Evolutionary conservation across 176 grass and related monocot genomes (phyloP).

Genomic region (Paspalum vaginatum): DNA sequence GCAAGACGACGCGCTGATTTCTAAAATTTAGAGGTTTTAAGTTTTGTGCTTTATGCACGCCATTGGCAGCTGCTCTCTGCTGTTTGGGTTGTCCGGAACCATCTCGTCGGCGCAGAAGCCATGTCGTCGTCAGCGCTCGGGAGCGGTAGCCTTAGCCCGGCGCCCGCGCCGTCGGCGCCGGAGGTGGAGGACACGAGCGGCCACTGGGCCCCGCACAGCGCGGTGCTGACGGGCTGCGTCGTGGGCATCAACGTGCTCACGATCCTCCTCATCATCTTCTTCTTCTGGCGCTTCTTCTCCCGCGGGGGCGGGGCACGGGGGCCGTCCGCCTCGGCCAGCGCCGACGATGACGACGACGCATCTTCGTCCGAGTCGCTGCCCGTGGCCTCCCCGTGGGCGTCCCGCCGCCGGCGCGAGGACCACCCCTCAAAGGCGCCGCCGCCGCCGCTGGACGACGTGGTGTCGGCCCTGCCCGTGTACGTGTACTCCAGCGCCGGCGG

Average conservation of each 20-base stretch:
- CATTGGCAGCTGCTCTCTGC: background rate
- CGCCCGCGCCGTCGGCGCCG: constrained; percentile 37
- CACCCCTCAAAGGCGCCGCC: background rate
- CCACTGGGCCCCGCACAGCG: constrained; percentile 43
- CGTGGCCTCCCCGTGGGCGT: constrained; percentile 30
- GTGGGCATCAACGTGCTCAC: constrained; percentile 59
- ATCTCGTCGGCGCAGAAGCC: constrained; percentile 1
- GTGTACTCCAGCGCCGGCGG: constrained; percentile 21
- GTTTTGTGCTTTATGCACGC: constrained; percentile 34
- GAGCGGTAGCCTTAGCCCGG: constrained; percentile 3
- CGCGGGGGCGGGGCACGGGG: constrained; percentile 1
- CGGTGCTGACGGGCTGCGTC: constrained; percentile 39
- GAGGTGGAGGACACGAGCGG: background rate
- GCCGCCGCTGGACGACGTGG: background rate
- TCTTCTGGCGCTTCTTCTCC: constrained; percentile 70
- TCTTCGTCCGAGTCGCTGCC: constrained; percentile 23
- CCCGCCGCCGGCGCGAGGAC: background rate
- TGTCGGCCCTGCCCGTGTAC: constrained; percentile 42
- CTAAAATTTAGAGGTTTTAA: no score
- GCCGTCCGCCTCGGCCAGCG: background rate
- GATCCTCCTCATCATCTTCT: constrained; percentile 58
- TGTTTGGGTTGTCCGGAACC: constrained; percentile 2
- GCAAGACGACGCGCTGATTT: background rate
- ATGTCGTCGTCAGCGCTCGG: constrained; percentile 32
- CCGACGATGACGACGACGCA: background rate